phyloP scores from a whole-genome alignment of 257 asterid species.

The Marsdenia floribunda region DNA sequence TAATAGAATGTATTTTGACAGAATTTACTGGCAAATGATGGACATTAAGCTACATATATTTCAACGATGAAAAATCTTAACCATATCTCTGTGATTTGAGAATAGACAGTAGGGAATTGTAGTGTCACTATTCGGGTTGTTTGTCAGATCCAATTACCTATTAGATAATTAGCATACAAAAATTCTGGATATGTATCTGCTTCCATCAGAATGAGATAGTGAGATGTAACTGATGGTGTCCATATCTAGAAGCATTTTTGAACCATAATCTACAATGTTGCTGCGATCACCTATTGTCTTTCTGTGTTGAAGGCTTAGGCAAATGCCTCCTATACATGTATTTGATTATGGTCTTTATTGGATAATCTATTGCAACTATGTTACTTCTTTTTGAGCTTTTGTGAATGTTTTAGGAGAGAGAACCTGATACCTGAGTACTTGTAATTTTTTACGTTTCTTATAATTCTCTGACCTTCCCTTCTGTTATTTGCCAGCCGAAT shows the following conservation, averaged over 20 bases:
- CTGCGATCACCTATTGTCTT: neutral
- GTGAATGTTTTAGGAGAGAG: neutral
- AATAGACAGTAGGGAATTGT: neutral
- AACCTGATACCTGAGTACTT: too few species aligned
- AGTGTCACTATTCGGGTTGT: neutral
- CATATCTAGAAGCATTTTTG: neutral
- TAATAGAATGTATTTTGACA: neutral
- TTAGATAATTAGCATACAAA: neutral
- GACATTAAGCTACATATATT: neutral
- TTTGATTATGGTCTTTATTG: neutral
- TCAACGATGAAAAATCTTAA: neutral
- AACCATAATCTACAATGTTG: neutral
- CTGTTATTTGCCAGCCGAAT: conserved; percentile 27
- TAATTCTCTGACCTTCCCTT: neutral
- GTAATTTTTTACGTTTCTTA: neutral
- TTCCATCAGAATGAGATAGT: neutral
- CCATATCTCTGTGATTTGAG: neutral
- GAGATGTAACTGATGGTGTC: neutral
- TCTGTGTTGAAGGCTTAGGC: too few species aligned
- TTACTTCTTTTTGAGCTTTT: neutral
- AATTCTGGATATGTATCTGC: neutral
- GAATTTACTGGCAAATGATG: neutral
- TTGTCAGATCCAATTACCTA: neutral
- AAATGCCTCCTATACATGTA: neutral
- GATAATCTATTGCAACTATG: neutral